These are phyloP conservation scores for Citrus cavaleriei DNA, from an alignment of 345 rosid genomes.

Conservation along the genomic window DNA sequence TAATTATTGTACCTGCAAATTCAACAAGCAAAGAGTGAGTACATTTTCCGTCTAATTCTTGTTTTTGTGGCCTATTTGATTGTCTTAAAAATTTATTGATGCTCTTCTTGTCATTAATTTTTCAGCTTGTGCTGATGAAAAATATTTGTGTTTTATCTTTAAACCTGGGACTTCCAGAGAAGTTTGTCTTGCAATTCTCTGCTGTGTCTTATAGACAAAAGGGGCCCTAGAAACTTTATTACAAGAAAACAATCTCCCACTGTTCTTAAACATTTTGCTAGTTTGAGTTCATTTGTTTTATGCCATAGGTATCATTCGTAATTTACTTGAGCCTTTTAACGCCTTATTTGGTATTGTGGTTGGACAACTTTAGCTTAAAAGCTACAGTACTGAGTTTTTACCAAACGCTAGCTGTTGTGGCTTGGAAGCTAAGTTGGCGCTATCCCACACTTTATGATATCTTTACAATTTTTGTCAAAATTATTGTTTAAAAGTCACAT, in stretches of 20 bases:
- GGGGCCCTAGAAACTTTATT: background rate
- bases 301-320: background rate
- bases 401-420: too few species aligned
- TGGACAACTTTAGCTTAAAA: too few species aligned
- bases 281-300: background rate
- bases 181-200: background rate
- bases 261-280: background rate
- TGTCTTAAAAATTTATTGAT: slow-evolving; percentile 1
- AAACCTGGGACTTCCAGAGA: background rate
- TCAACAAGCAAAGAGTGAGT: slow-evolving; percentile 88
- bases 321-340: background rate
- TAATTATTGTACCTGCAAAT: slow-evolving; percentile 82
- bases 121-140: background rate
- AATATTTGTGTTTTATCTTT: background rate
- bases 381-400: too few species aligned
- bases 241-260: background rate
- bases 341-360: too few species aligned
- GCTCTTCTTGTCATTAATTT: background rate
- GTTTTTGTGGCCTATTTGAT: background rate
- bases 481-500: too few species aligned
- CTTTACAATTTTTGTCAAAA: too few species aligned
- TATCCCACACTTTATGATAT: too few species aligned
- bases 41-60: slow-evolving; percentile 15
- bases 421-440: too few species aligned
- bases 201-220: background rate